Evolutionary conservation across 2,329 filamentous ascomycete species (phyloP), one percentile per base, ranked within the genome.

Genomic region (Penicillium oxalicum): DNA sequence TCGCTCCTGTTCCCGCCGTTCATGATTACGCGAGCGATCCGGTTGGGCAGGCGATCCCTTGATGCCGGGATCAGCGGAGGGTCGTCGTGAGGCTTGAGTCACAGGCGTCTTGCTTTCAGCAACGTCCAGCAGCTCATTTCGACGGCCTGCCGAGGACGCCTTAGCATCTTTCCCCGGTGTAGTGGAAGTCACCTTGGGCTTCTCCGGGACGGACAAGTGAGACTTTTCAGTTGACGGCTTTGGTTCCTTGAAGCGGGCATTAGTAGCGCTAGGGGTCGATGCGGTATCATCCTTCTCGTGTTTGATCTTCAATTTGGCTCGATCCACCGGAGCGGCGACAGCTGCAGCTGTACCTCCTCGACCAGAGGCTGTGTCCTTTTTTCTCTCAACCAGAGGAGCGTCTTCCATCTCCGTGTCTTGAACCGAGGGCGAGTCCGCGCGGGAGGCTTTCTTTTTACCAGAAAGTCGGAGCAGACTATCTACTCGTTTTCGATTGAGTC

Each of bases 401-500:
- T 64, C 61, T 5, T 57, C 57, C 37, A 55, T 51, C 26, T 51
- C 52, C 13, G 54, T 56, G 25, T 60, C 60, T 28, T 61, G 49
- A 25, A 47, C 46, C 27, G 45, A 62, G 9, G 62, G 57, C 18
- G 59, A 60, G 47, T 56, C 57, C n/a, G 60, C 54, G 9, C 53
- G 54, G 37, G 56, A 51, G 4, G 51, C 27, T 58, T 64, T 71
- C 44, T 55, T 64, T 56, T 71, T 72, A 36, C 63, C 64, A 25
- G 67, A 66, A 42, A 75, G 71, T 55, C 70, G 74, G 18, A 75
- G 63, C 13, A 75, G 61, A 29, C 62, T 70, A 50, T 74, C 71
- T 29, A 80, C 70, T n/a, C 72, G 70, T 46, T 71, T 72, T 37
- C 67, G 65, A 57, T 76, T 74, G 36, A 70, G 61, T 57, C 74